phyloP scores from a whole-genome alignment of 108 stramenopile genomes.

The Cylindrotheca closterium region DNA sequence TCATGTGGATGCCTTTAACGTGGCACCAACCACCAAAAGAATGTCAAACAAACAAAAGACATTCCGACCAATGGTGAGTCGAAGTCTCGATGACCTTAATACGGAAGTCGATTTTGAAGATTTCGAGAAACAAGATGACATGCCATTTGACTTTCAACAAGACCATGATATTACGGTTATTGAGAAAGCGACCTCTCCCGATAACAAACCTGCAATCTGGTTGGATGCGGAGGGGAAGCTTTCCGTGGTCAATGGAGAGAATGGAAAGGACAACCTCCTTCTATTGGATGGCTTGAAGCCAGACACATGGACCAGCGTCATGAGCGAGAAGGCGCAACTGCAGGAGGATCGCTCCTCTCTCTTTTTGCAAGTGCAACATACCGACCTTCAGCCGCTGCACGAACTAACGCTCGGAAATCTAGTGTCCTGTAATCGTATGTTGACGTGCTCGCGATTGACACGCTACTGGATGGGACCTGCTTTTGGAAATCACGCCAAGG shows the following conservation, averaged over 20 bases:
- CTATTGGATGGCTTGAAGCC: background rate
- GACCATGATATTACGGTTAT: no score
- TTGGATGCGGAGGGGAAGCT: background rate
- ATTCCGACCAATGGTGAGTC: no score
- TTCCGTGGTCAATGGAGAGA: background rate
- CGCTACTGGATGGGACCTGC: slow-evolving; percentile 53
- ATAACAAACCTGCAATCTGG: background rate
- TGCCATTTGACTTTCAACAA: no score
- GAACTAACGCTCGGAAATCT: slow-evolving; percentile 8
- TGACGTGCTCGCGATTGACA: slow-evolving; percentile 34
- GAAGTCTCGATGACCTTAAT: no score
- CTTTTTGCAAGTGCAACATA: slow-evolving; percentile 4
- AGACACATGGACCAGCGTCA: background rate
- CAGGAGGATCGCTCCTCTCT: background rate
- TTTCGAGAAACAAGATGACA: no score
- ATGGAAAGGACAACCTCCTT: no score
- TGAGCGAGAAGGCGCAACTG: background rate
- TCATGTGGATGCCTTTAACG: no score
- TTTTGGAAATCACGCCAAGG: slow-evolving; percentile 18
- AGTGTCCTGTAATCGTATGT: slow-evolving; percentile 20
- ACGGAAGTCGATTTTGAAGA: no score
- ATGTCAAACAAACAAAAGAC: no score
- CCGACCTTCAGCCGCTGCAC: background rate
- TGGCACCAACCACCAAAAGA: no score
- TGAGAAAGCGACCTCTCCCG: background rate